These are phyloP conservation scores for Neofusicoccum laricinum DNA, from an alignment of 2,329 filamentous ascomycete species.

Conservation along the genomic window DNA sequence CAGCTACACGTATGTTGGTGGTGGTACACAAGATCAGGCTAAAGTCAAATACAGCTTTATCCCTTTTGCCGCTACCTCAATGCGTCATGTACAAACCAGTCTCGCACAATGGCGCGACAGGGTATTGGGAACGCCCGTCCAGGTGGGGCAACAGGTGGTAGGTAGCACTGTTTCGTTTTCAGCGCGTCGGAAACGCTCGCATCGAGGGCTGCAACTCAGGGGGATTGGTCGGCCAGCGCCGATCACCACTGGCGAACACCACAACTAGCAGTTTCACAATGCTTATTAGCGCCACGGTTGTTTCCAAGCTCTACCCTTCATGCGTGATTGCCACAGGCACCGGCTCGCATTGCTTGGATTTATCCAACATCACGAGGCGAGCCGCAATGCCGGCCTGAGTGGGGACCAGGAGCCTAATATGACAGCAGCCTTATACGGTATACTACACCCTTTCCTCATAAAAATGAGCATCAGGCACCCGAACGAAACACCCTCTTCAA, in stretches of 20 bases:
- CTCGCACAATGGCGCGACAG: background rate
- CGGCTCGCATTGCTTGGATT: background rate
- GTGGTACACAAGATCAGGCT: background rate
- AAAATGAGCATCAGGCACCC: no score
- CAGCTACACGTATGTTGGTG: background rate
- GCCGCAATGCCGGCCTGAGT: background rate
- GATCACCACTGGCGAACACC: background rate
- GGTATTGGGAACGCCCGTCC: background rate
- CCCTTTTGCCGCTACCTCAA: background rate
- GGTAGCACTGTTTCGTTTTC: background rate
- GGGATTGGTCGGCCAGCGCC: background rate
- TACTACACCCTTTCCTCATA: no score
- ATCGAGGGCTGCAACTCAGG: background rate
- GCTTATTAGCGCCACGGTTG: background rate
- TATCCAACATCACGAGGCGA: background rate
- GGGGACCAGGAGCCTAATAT: background rate
- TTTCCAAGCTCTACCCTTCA: background rate
- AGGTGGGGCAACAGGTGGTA: background rate
- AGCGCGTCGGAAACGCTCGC: background rate
- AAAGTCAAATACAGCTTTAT: background rate
- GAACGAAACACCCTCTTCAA: no score
- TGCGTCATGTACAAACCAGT: background rate
- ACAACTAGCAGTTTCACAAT: conserved; percentile 1
- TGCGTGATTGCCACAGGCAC: background rate
- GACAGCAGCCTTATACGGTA: background rate